These are phyloP conservation scores for Dictyostelium firmibasis DNA, from an alignment of 78 protist genomes.

Conservation along the genomic window DNA sequence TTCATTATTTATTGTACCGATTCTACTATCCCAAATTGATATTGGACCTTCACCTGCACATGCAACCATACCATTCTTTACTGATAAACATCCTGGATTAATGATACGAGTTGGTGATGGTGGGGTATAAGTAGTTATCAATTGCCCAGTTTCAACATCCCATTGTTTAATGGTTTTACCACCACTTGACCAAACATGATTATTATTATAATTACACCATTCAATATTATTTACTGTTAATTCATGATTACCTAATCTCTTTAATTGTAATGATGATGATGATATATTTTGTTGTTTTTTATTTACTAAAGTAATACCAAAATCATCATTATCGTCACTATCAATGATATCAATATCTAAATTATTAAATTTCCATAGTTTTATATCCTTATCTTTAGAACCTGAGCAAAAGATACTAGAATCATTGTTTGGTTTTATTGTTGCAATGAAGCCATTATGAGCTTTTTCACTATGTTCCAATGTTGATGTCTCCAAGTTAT, in stretches of 20 bases:
- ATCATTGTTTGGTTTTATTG: slow-evolving; percentile 14
- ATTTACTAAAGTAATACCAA: neutral
- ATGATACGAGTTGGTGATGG: neutral
- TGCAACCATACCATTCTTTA: slow-evolving; percentile 10
- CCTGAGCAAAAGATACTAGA: slow-evolving; percentile 34
- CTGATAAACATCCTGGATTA: slow-evolving; percentile 1
- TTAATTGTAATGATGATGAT: neutral
- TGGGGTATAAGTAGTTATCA: neutral
- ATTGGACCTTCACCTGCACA: slow-evolving; percentile 11
- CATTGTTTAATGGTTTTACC: neutral
- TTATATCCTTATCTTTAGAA: slow-evolving; percentile 38
- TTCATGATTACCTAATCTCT: neutral
- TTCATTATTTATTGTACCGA: too few species aligned
- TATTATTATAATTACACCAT: slow-evolving; percentile 24
- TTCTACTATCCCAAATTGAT: slow-evolving; percentile 37
- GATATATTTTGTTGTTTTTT: neutral
- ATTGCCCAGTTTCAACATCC: slow-evolving; percentile 47
- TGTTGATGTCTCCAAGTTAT: neutral
- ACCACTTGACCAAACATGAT: neutral
- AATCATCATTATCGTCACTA: neutral
- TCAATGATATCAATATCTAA: neutral
- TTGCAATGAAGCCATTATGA: slow-evolving; percentile 14
- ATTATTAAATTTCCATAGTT: slow-evolving; percentile 29
- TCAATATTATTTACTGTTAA: slow-evolving; percentile 7
- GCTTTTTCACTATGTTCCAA: neutral